Evolutionary conservation across 2,329 filamentous ascomycete species (phyloP).

Genomic region (Onygena corvina): DNA sequence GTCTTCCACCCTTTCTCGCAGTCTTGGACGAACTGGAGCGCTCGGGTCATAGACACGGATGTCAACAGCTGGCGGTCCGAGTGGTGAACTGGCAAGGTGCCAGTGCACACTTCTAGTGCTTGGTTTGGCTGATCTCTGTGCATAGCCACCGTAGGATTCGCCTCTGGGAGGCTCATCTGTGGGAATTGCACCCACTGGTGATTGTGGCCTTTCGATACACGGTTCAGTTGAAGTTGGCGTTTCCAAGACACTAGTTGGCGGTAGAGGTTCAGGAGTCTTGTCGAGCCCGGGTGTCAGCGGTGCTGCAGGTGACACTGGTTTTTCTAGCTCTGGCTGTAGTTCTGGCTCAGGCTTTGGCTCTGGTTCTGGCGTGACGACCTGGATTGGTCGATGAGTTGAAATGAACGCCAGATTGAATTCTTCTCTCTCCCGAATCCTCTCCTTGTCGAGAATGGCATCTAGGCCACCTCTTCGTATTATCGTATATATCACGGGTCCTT

Average conservation of each 20-base stretch:
- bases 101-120: slow-evolving; percentile 5
- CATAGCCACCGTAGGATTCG: slow-evolving; percentile 1
- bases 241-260: background rate
- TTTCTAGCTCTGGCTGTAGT: too few relatives aligned
- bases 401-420: slow-evolving; percentile 2
- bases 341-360: too few relatives aligned
- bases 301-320: background rate
- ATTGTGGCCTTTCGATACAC: background rate
- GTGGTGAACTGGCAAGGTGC: slow-evolving; percentile 11
- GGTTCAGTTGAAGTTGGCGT: background rate
- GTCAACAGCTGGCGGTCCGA: slow-evolving; percentile 14
- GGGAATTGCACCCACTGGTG: background rate
- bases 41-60: slow-evolving; percentile 12
- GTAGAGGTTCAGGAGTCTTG: background rate
- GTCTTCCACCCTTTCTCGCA: background rate
- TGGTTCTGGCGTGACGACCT: background rate
- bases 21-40: slow-evolving; percentile 6
- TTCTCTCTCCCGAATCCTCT: background rate
- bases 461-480: background rate
- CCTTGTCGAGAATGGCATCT: background rate
- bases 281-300: slow-evolving; percentile 1
- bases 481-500: background rate
- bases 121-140: background rate
- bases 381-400: background rate
- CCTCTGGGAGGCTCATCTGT: background rate